Evolutionary conservation across 1,284 basidiomycete species (phyloP).

Genomic region (Ceratobasidium papillatum): DNA sequence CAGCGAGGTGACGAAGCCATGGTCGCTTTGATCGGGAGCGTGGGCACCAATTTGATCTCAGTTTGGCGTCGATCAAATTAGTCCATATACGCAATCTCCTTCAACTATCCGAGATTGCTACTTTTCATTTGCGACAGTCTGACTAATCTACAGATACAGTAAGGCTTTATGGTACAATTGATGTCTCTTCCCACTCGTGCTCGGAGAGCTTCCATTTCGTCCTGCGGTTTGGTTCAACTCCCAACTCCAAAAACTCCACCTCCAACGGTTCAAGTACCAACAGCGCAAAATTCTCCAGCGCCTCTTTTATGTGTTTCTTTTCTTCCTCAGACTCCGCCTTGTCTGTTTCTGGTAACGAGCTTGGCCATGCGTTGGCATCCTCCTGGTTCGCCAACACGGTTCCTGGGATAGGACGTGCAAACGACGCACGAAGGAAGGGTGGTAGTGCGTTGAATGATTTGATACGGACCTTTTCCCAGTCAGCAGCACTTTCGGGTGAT

Average conservation of each 20-base stretch:
- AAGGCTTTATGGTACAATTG: constrained; percentile 1
- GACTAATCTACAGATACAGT: not conserved
- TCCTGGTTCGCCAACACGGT: constrained; percentile 40
- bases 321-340: constrained; percentile 41
- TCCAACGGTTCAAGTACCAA: constrained; percentile 43
- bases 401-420: constrained; percentile 43
- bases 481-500: constrained; percentile 5
- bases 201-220: constrained; percentile 15
- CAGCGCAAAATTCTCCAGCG: constrained; percentile 43
- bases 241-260: constrained; percentile 44
- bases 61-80: not conserved
- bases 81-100: too few relatives aligned
- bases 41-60: not conserved
- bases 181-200: not conserved
- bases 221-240: constrained; percentile 3
- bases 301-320: constrained; percentile 35
- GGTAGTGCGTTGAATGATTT: constrained; percentile 43
- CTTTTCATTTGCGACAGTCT: too few relatives aligned
- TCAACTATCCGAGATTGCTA: too few relatives aligned
- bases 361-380: constrained; percentile 43
- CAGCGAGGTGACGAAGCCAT: constrained; percentile 18
- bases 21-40: not conserved
- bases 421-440: constrained; percentile 41
- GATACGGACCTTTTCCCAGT: constrained; percentile 43
- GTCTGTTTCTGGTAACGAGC: constrained; percentile 34